These are phyloP conservation scores for Neopestalotiopsis sp. DNA, from an alignment of 2,329 filamentous ascomycete species.

Conservation along the genomic window DNA sequence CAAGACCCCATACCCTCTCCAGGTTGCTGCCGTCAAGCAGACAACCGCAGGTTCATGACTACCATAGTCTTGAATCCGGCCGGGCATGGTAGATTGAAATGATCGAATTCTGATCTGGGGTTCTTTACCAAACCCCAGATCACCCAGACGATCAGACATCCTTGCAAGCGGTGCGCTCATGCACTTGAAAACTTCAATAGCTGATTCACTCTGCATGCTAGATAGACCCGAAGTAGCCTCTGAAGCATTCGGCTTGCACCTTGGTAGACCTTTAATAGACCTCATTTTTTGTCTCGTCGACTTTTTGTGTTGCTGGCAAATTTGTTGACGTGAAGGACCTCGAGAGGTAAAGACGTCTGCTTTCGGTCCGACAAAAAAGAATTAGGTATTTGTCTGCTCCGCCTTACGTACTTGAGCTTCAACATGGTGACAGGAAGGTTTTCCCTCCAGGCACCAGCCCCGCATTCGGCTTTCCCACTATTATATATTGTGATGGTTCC, in stretches of 20 bases:
- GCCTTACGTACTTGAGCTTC: conserved; percentile 6
- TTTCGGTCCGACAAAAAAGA: not conserved
- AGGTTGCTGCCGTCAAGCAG: conserved; percentile 14
- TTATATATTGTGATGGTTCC: conserved; percentile 10
- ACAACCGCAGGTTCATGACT: conserved; percentile 6
- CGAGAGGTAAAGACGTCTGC: not conserved
- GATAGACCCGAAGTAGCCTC: conserved; percentile 8
- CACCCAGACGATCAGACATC: conserved; percentile 2
- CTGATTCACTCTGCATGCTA: conserved; percentile 9
- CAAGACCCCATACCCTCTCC: conserved; percentile 11
- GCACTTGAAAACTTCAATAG: conserved; percentile 6
- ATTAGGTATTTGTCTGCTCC: conserved; percentile 7
- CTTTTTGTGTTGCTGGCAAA: not conserved
- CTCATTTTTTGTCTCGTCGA: not conserved
- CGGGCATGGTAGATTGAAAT: conserved; percentile 13
- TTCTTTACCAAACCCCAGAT: not conserved
- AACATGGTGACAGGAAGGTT: conserved; percentile 3
- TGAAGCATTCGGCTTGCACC: conserved; percentile 3
- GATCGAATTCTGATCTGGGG: not conserved
- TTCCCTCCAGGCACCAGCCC: conserved; percentile 3
- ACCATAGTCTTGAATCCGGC: conserved; percentile 14
- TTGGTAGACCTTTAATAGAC: not conserved
- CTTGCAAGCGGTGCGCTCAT: conserved; percentile 11
- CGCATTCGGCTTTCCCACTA: conserved; percentile 13
- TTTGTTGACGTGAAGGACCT: conserved; percentile 2